Evolutionary conservation across 2,329 filamentous ascomycete species (phyloP).

Genomic region (Alternaria hordeiaustralica): DNA sequence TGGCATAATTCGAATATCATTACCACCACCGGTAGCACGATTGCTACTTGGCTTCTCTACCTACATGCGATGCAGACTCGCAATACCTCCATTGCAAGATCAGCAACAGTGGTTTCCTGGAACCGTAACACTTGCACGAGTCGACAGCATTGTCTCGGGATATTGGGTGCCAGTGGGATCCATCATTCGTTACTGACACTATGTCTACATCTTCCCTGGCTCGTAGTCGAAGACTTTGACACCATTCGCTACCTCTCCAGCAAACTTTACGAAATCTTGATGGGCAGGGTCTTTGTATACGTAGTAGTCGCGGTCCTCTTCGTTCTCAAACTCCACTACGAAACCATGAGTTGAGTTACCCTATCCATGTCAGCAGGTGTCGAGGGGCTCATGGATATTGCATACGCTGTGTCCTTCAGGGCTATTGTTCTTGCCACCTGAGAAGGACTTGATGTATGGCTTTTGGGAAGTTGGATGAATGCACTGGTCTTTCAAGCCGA

Average conservation of each 20-base stretch:
- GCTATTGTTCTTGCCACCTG: constrained; percentile 68
- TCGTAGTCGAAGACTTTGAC: constrained; percentile 67
- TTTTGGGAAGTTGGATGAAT: constrained; percentile 64
- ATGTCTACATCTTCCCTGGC: constrained; percentile 56
- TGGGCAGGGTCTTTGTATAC: constrained; percentile 69
- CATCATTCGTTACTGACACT: background rate
- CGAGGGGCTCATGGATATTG: background rate
- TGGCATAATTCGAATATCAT: constrained; percentile 15
- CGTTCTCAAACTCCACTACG: constrained; percentile 69
- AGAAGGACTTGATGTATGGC: constrained; percentile 65
- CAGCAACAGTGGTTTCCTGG: background rate
- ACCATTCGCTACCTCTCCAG: constrained; percentile 58
- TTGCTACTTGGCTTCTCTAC: background rate
- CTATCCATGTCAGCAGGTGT: constrained; percentile 36
- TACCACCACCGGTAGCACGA: background rate
- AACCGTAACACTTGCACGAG: background rate
- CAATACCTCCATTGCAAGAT: background rate
- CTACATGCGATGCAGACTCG: background rate
- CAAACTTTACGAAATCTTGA: constrained; percentile 62
- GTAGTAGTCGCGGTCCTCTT: constrained; percentile 73
- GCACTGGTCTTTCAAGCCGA: constrained; percentile 64
- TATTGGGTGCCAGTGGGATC: background rate
- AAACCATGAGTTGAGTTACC: constrained; percentile 73
- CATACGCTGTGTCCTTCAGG: constrained; percentile 62
- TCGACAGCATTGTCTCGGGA: background rate